phyloP scores from a whole-genome alignment of 2,329 filamentous ascomycete species.

The Parafenestella ontariensis region DNA sequence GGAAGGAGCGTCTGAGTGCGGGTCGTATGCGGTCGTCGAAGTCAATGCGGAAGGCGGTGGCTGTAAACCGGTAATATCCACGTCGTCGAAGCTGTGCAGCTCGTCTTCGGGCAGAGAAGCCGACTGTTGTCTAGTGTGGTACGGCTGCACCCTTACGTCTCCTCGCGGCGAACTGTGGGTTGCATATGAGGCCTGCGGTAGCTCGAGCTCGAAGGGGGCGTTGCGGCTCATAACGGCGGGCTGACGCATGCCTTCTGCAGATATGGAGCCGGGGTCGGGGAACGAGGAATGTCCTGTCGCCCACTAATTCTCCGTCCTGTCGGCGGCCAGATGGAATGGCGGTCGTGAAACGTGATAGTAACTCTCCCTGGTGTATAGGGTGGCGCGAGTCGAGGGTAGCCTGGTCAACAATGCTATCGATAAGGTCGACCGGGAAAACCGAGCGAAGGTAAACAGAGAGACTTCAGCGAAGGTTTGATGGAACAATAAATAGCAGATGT shows the following conservation, averaged over 20 bases:
- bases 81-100: constrained; percentile 39
- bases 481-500: constrained; percentile 14
- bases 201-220: constrained; percentile 24
- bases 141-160: constrained; percentile 19
- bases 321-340: constrained; percentile 27
- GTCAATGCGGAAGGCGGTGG: constrained; percentile 46
- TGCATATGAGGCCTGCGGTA: constrained; percentile 37
- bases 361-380: constrained; percentile 12
- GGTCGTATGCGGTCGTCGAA: constrained; percentile 43
- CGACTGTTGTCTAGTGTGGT: constrained; percentile 34
- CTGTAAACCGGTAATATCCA: constrained; percentile 38
- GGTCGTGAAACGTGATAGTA: constrained; percentile 37
- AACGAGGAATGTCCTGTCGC: constrained; percentile 32
- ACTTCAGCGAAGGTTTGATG: constrained; percentile 16
- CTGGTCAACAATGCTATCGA: constrained; percentile 24
- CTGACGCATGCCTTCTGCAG: constrained; percentile 20
- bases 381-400: constrained; percentile 13
- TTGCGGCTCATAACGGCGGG: constrained; percentile 31
- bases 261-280: constrained; percentile 15
- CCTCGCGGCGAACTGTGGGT: constrained; percentile 39
- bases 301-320: constrained; percentile 19
- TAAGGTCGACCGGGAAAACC: constrained; percentile 13
- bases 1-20: constrained; percentile 35
- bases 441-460: constrained; percentile 16
- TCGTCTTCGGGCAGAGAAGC: constrained; percentile 27